Evolutionary conservation across 805 yeast genomes (phyloP), one percentile per base, ranked within the genome.

Genomic region (Kurtzmaniella cleridarum): DNA sequence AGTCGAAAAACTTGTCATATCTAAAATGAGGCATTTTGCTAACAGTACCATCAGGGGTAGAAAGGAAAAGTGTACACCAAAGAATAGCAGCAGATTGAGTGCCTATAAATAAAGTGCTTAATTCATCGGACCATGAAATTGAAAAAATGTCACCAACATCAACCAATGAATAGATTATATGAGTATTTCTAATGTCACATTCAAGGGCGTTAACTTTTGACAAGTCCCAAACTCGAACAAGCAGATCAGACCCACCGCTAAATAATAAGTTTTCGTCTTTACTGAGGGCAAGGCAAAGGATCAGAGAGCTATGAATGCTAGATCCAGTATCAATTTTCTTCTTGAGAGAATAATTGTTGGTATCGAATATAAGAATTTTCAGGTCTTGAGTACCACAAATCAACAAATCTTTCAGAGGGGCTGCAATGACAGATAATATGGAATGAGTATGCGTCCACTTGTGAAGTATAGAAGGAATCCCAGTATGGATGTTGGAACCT

Each of bases 121-220:
- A 57, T 2, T 62, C 47, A 14, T 77, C 75, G 12, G 81, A 71
- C 79, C 93, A 87, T 6, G 79, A 75, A 27, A 91, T 62, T 7
- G 95, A 82, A 55, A 91, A 91, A 13, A 91, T 84, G 59, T 91
- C 98, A 36, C 98, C 98, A 37, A 91, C 83, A 62, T 91, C 98
- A 27, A 84, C 73, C 9, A 84, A 59, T 1, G 95, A 83, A 57
- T 91, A 91, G 6, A 90, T 77, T 0, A 95, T 84, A 50, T 84
- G 84, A 0, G 84, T 54, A 38, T 70, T 65, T 10, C 41, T 46
- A 29, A 57, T 50, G 23, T 36, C 26, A 16, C 24, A 27, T 17
- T 5, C 28, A n/a, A 4, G 40, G n/a, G 48, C 43, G 13, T 40
- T 32, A 24, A 55, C 40, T 3, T 62, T 57, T 1, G 71, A 59